Evolutionary conservation across 2,329 filamentous ascomycete genomes (phyloP).

Genomic region (Botryosphaeria dothidea): DNA sequence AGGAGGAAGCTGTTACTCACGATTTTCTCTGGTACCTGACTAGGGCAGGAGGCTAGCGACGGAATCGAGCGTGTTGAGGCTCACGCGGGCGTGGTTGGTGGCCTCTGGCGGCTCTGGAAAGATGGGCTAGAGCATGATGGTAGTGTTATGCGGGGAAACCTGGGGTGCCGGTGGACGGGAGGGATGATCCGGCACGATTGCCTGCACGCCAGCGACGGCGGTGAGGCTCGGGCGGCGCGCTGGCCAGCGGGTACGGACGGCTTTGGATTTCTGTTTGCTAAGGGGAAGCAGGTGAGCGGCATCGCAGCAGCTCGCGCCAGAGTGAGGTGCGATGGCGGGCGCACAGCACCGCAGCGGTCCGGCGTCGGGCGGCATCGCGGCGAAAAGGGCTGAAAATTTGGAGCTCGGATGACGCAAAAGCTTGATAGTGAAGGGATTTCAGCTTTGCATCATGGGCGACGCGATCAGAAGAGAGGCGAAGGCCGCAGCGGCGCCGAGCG

Average conservation of each 20-base stretch:
- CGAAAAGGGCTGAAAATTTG: constrained; percentile 1
- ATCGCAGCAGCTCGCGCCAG: constrained; percentile 16
- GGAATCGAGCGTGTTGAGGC: too few species aligned
- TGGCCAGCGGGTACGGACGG: constrained; percentile 2
- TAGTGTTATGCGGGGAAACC: constrained; percentile 10
- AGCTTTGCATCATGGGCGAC: neutral
- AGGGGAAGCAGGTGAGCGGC: neutral
- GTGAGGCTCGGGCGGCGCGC: constrained; percentile 12
- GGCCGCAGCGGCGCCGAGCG: neutral
- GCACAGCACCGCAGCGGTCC: neutral
- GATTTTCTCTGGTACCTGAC: neutral
- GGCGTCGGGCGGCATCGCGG: neutral
- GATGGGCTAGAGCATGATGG: neutral
- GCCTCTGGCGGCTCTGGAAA: neutral
- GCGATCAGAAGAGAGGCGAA: neutral
- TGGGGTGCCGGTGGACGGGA: constrained; percentile 12
- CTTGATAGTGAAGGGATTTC: neutral
- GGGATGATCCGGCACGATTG: constrained; percentile 14
- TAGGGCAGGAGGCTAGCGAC: neutral
- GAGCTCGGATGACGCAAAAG: constrained; percentile 5
- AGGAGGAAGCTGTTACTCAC: constrained; percentile 8
- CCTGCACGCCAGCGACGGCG: neutral
- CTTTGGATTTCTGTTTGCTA: constrained; percentile 6
- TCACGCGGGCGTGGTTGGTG: neutral
- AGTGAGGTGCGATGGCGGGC: constrained; percentile 11